Conservation (phyloP, 2,329 filamentous ascomycete species). For the Ascochyta koolunga region DNA sequence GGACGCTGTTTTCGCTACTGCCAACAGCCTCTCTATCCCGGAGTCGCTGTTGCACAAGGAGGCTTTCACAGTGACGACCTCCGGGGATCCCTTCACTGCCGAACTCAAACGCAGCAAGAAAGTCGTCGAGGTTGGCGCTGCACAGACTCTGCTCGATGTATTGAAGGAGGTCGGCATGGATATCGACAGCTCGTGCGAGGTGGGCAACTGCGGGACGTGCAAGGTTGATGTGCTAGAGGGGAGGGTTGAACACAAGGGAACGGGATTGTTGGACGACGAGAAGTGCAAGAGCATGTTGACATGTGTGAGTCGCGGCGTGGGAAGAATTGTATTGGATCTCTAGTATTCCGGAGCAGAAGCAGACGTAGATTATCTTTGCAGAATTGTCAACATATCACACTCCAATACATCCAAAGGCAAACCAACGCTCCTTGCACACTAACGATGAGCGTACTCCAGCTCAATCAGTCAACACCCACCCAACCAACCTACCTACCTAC, state of each 20-base stretch:
- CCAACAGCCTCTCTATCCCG: slow-evolving; percentile 52
- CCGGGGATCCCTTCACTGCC: slow-evolving; percentile 66
- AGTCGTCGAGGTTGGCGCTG: slow-evolving; percentile 53
- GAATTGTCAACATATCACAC: too few relatives aligned
- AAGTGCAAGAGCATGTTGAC: slow-evolving; percentile 44
- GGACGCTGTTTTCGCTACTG: slow-evolving; percentile 55
- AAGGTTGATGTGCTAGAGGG: slow-evolving; percentile 48
- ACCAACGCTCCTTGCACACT: too few relatives aligned
- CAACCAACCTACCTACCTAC: too few relatives aligned
- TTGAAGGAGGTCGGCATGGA: slow-evolving; percentile 53
- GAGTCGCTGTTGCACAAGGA: slow-evolving; percentile 65
- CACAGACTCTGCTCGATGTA: slow-evolving; percentile 51
- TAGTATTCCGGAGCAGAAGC: not conserved
- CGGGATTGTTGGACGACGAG: slow-evolving; percentile 45
- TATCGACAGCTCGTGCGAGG: slow-evolving; percentile 52
- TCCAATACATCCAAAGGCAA: too few relatives aligned
- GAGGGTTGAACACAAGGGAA: slow-evolving; percentile 49
- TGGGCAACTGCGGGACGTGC: slow-evolving; percentile 54
- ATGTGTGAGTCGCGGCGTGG: slow-evolving; percentile 48
- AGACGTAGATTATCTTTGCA: too few relatives aligned
- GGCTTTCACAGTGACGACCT: slow-evolving; percentile 60
- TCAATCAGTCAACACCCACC: too few relatives aligned
- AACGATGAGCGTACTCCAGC: too few relatives aligned
- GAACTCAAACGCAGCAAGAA: slow-evolving; percentile 55
- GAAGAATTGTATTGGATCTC: slow-evolving; percentile 39